phyloP scores from a whole-genome alignment of 2,329 filamentous ascomycete genomes.

The Fusarium sp. region DNA sequence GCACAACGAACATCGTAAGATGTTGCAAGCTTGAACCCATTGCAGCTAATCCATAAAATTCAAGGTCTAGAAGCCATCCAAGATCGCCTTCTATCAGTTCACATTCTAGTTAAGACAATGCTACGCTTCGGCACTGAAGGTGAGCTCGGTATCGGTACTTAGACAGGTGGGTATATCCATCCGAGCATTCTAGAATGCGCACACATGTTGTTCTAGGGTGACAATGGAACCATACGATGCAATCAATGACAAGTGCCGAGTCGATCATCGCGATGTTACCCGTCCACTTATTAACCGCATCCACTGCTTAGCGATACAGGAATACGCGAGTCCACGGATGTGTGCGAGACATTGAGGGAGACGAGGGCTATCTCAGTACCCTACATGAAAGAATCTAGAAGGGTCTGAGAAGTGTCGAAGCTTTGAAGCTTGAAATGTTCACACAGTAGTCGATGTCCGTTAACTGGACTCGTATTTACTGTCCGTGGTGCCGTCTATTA shows the following conservation, averaged over 20 bases:
- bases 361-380: not conserved
- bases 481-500: constrained; percentile 1
- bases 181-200: not conserved
- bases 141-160: not conserved
- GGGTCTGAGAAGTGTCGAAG: not conserved
- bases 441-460: not conserved
- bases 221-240: not conserved
- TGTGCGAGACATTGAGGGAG: not conserved
- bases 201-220: not conserved
- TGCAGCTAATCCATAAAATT: not conserved
- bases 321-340: not conserved
- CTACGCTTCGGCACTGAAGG: not conserved
- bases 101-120: not conserved
- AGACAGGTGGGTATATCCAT: not conserved
- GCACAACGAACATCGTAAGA: not conserved
- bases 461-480: not conserved
- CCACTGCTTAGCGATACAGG: not conserved
- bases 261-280: not conserved
- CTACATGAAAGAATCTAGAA: not conserved
- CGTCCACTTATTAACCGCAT: not conserved
- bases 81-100: not conserved
- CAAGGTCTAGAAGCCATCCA: not conserved
- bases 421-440: not conserved
- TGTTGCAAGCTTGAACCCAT: not conserved
- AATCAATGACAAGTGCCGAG: not conserved